Percentiles rank a stretch among this genome's conserved stretches.
phyloP scores from a whole-genome alignment of 768 basidiomycete species.

The Mycena galericulata region DNA sequence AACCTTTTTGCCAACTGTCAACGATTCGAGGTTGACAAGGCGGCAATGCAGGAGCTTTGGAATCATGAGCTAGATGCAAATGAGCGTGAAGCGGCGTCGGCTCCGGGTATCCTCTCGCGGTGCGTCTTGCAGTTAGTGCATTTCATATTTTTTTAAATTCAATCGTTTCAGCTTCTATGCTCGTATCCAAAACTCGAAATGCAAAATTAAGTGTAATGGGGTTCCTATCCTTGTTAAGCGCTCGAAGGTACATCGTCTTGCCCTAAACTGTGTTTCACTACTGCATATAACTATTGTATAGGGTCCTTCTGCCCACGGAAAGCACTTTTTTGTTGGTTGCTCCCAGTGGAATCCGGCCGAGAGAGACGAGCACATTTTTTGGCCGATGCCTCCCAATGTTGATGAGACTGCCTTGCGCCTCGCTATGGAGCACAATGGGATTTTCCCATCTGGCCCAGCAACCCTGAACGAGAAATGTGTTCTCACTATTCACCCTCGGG shows the following conservation, averaged over 20 bases:
- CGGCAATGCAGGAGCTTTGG: constrained; percentile 10
- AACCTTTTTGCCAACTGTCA: constrained; percentile 5
- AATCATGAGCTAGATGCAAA: constrained; percentile 21
- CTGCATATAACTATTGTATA: background rate
- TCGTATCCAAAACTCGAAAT: constrained; percentile 5
- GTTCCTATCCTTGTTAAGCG: background rate
- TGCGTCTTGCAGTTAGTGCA: background rate
- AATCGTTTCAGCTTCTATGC: constrained; percentile 2
- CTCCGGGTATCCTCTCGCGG: background rate
- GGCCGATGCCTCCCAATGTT: constrained; percentile 4
- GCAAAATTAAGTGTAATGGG: constrained; percentile 12
- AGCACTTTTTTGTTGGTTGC: constrained; percentile 12
- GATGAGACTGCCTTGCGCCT: background rate
- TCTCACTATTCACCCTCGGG: constrained; percentile 8
- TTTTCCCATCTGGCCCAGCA: background rate
- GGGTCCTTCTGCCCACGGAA: constrained; percentile 7
- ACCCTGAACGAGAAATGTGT: background rate
- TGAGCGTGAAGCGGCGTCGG: constrained; percentile 20
- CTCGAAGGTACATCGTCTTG: background rate
- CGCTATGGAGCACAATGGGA: background rate
- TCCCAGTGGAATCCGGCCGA: background rate
- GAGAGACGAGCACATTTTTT: background rate
- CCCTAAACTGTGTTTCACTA: background rate
- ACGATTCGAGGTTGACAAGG: constrained; percentile 17
- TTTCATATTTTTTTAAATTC: background rate